Evolutionary conservation across 2,329 filamentous ascomycete species (phyloP).

Genomic region (Paracoccidioides brasiliensis): DNA sequence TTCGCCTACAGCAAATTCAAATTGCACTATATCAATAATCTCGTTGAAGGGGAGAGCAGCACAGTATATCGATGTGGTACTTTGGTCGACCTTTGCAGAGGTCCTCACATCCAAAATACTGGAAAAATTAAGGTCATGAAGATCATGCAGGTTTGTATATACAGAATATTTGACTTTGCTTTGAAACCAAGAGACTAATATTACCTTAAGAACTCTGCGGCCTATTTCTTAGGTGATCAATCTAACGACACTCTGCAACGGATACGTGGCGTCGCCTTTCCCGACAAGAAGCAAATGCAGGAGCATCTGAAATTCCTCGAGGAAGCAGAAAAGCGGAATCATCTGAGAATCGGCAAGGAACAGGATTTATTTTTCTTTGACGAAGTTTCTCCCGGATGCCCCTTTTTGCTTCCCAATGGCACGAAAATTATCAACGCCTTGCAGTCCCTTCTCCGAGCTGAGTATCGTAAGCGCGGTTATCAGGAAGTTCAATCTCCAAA

Average conservation of each 20-base stretch:
- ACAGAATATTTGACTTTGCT: conserved; percentile 22
- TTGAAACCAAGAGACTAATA: conserved; percentile 2
- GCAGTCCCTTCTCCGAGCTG: conserved; percentile 63
- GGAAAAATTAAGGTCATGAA: conserved; percentile 89
- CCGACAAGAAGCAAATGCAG: conserved; percentile 87
- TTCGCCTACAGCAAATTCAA: conserved; percentile 98
- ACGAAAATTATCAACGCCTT: conserved; percentile 88
- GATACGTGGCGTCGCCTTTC: conserved; percentile 93
- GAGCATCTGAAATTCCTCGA: conserved; percentile 92
- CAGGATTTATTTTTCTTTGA: conserved; percentile 98
- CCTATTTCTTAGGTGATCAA: conserved; percentile 89
- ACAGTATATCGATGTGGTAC: conserved; percentile 92
- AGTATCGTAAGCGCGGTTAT: conserved; percentile 90
- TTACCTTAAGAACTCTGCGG: conserved; percentile 50
- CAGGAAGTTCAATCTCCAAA: conserved; percentile 92
- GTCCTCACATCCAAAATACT: conserved; percentile 87
- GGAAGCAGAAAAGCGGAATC: conserved; percentile 95
- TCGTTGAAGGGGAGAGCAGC: conserved; percentile 81
- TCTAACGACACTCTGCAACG: conserved; percentile 91
- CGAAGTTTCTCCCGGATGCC: conserved; percentile 80
- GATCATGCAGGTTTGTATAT: conserved; percentile 58
- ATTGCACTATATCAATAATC: conserved; percentile 90
- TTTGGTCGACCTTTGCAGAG: conserved; percentile 87
- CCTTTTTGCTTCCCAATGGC: conserved; percentile 86
- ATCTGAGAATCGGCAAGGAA: conserved; percentile 83